A percentile compares a stretch with the other conserved stretches of the same genome.
Conservation (phyloP, 2,329 filamentous ascomycete species). For the Nemania sp. region DNA sequence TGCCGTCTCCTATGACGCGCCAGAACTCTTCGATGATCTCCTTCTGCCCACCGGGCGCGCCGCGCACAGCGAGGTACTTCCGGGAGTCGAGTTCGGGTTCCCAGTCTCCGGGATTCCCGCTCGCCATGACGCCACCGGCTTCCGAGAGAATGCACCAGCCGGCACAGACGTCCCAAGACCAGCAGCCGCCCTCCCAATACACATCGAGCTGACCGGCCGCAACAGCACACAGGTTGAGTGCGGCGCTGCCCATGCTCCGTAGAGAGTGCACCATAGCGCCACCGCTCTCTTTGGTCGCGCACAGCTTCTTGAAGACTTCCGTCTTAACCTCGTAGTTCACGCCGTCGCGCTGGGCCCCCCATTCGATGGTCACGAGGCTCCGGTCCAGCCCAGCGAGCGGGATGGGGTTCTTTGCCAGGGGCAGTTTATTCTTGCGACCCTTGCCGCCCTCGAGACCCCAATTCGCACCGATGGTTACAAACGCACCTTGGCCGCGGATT, state of each 20-base stretch:
- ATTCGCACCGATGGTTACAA: conserved; percentile 50
- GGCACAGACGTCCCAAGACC: conserved; percentile 84
- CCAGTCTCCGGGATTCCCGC: conserved; percentile 76
- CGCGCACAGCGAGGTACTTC: conserved; percentile 65
- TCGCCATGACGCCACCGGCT: conserved; percentile 72
- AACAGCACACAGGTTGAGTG: conserved; percentile 73
- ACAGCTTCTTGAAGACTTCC: conserved; percentile 65
- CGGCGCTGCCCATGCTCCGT: conserved; percentile 71
- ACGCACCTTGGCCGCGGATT: conserved; percentile 69
- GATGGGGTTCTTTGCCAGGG: conserved; percentile 53
- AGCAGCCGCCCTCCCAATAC: conserved; percentile 85
- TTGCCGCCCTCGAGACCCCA: conserved; percentile 45
- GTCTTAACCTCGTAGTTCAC: conserved; percentile 72
- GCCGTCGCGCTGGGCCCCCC: conserved; percentile 70
- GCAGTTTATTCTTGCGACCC: conserved; percentile 47
- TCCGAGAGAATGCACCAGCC: conserved; percentile 77
- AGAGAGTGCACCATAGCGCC: conserved; percentile 78
- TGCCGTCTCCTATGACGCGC: conserved; percentile 58
- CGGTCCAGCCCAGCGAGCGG: conserved; percentile 63
- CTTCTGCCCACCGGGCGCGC: conserved; percentile 61
- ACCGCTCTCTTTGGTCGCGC: conserved; percentile 60
- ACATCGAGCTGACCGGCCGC: conserved; percentile 71
- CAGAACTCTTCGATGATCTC: conserved; percentile 68
- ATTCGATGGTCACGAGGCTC: conserved; percentile 71
- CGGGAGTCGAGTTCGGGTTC: conserved; percentile 60